Base-by-base conservation (phyloP, 768 basidiomycete genomes). In the Rhodosporidiobolus odoratus region DNA sequence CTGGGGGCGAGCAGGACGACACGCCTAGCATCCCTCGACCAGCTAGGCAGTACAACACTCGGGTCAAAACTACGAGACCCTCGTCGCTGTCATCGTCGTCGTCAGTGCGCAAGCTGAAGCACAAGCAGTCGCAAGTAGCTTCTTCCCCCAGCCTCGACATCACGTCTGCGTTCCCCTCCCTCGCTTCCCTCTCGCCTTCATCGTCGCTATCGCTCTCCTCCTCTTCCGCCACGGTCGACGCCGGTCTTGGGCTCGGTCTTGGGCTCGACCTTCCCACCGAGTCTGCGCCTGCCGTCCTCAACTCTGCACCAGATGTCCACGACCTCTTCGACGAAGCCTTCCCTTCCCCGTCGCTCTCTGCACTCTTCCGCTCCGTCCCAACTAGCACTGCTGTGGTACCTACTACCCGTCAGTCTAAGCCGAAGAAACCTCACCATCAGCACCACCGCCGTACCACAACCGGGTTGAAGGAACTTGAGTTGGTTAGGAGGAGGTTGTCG, bases 281-380 rank as follows among this genome's bases (percentile, higher is more conserved):
- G n/a, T 45, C 23, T 23, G 43, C 12, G 13, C 43, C 23, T 50
- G 21, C 52, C n/a, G 27, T 53, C 41, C 32, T 10, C 47, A 35
- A 30, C 27, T 34, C 38, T 30, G 45, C 37, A 16, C n/a, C 34
- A 19, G 58, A 59, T 23, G 65, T 48, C 9, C 38, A 52, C 35
- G 30, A 40, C n/a, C 48, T 66, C 27, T 66, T 66, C 65, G 65
- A 66, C 47, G 65, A 66, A 52, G 65, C 65, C 9, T 66, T 56
- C 54, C 32, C 32, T 21, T 35, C 34, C 54, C 34, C 34, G 9
- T 54, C n/a, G 17, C 30, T n/a, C 27, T 12, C 32, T 34, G 37
- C 40, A 6, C 25, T n/a, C 57, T 19, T n/a, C n/a, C 23, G 23
- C 56, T 16, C 37, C 56, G 6, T 13, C 10, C 56, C 21, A 27